Evolutionary conservation across 768 basidiomycete species (phyloP), one percentile per base, ranked within the genome.

Genomic region (Kwoniella bestiolae): DNA sequence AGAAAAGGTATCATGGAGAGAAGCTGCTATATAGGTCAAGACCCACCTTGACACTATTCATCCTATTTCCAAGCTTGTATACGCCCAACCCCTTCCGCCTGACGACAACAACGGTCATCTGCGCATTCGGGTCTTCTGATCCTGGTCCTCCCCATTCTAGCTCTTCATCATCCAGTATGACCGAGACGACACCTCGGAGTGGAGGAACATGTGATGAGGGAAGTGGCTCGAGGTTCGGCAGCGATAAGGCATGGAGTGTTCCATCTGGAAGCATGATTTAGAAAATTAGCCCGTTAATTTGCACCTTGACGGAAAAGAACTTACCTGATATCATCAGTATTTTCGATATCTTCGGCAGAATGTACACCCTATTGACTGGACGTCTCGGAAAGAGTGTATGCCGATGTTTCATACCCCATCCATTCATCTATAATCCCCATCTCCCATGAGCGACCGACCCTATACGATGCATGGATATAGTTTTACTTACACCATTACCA

Each of bases 151-250:
- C 72, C 78, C 73, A 32, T 81, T 85, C 67, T 83, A 84, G 25
- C 75, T 80, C 31, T 85, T 76, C 78, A 60, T 94, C 88, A 75
- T 98, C 94, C 0, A 96, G 87, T 0, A 92, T 88, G 68, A 95
- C 87, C 0, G 89, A 84, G 21, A 90, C 82, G 3, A 91, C 90
- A 64, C 94, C 88, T 49, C 92, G 86, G 25, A 97, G 84, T 2
- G 94, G 90, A 62, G 89, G 89, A 67, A 91, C 88, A 16, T 82
- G 69, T 11, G 82, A 84, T 3, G 82, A 81, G 5, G 87, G 84
- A 0, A 91, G 84, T 0, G 87, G 86, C 64, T 94, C 91, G 21
- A 97, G 85, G 3, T 88, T 86, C 1, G 95, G 94, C 0, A 94
- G 83, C 0, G 87, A 85, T 71, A 91, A 91, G 76, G 96, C 89